Evolutionary conservation across 2,329 filamentous ascomycete species (phyloP), one percentile per base, ranked within the genome.

Genomic region (Stemphylium beticola): DNA sequence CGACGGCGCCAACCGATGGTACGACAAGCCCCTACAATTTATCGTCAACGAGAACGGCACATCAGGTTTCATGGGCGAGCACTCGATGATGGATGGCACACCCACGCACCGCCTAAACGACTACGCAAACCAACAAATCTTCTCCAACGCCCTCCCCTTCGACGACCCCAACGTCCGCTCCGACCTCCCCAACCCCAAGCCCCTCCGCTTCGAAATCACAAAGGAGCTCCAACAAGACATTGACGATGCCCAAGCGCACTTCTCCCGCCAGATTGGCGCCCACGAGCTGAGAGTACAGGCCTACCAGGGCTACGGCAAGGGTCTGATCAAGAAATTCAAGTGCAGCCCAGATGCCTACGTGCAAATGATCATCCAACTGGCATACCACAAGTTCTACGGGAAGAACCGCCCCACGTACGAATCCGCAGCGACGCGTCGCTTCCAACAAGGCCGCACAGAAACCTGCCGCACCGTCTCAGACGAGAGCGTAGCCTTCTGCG

Each of bases 31-130:
- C 5, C 81, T 96, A 49, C 93, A 99, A 78, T 98, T 99, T 80
- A 96, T 99, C 74, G 77, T 99, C 80, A 97, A 96, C 77, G 93
- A 99, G 75, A 99, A 99, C 76, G 95, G 95, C 66, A 96, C 95
- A 7, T 90, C 95, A 2, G 95, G 95, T 58, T 99, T 99, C 83
- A 93, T 92, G 84, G 95, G 95, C 71, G 95, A 99, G 80, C 95
- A 99, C 83, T 96, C 91, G 69, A 98, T 99, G 95, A 99, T 99
- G 96, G 95, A 99, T 74, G 95, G 96, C 62, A 99, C 95, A 6
- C 93, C 96, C 1, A 99, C 96, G 2, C 95, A 98, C 79, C 89
- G 96, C 39, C 84, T 99, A 14, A 99, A 97, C 77, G 95, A 99
- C 83, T 95, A 92, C 72, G 85, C 96, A 73, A 96, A 93, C 80